These are phyloP conservation scores for Trifolium pratense DNA, from an alignment of 306 rosid genomes.

Conservation along the genomic window DNA sequence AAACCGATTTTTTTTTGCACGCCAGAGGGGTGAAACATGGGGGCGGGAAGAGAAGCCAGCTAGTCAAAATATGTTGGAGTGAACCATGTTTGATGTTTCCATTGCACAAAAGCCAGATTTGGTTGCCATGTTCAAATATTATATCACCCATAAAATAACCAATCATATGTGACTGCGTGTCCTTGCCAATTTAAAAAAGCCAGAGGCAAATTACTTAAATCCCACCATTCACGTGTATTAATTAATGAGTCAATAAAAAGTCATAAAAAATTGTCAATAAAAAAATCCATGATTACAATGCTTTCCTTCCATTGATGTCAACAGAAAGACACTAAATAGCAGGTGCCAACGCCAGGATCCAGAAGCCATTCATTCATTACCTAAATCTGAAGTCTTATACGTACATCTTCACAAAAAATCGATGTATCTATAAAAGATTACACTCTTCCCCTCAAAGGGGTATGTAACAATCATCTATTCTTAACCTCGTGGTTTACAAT, in stretches of 20 bases:
- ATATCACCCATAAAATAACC: no score
- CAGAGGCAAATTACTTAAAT: no score
- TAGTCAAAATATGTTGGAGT: no score
- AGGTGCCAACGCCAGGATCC: conserved; percentile 26
- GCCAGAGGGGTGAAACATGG: no score
- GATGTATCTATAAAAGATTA: conserved; percentile 56
- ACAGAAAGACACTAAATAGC: conserved; percentile 26
- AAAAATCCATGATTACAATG: conserved; percentile 29
- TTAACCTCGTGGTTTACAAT: conserved; percentile 51
- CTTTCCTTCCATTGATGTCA: conserved; percentile 15
- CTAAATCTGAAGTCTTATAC: conserved; percentile 35
- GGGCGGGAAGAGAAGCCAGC: no score
- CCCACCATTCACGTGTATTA: conserved; percentile 9
- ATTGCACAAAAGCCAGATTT: not conserved
- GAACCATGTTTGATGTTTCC: not conserved
- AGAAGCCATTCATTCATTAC: conserved; percentile 29
- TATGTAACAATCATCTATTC: conserved; percentile 51
- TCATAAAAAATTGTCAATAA: no score
- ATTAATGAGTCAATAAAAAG: conserved; percentile 7
- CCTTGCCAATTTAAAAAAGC: no score
- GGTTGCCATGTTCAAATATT: no score
- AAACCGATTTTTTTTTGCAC: no score
- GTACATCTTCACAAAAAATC: conserved; percentile 53
- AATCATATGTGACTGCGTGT: no score
- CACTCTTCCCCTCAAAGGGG: conserved; percentile 53